Conservation (phyloP, 306 rosid genomes). For the Amphicarpaea edgeworthii region DNA sequence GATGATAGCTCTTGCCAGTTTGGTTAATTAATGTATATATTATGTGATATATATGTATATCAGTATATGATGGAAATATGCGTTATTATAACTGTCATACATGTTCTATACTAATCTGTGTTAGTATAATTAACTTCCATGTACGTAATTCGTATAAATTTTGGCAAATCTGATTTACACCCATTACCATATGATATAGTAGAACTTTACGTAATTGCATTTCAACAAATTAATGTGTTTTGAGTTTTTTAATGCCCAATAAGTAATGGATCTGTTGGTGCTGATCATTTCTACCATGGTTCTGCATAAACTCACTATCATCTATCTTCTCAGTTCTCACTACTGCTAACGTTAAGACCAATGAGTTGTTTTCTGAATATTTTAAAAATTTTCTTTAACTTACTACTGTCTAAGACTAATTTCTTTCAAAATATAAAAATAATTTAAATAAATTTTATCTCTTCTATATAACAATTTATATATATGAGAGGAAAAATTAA, state of each 20-base stretch:
- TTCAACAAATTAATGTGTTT: background rate
- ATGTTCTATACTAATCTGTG: too few species aligned
- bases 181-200: background rate
- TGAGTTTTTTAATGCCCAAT: background rate
- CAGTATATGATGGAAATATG: background rate
- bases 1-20: background rate
- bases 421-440: background rate
- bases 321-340: too few species aligned
- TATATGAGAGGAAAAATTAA: background rate
- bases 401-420: background rate
- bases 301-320: background rate
- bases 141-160: background rate
- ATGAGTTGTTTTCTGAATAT: background rate
- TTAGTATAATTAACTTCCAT: background rate
- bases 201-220: background rate
- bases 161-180: background rate
- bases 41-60: background rate
- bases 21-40: background rate
- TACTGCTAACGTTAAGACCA: background rate
- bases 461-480: background rate
- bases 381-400: background rate
- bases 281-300: background rate
- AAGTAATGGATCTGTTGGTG: background rate
- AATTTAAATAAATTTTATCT: background rate
- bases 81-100: background rate